Evolutionary conservation across 805 yeast genomes (phyloP).

Genomic region (Barnettozyma pratensis): DNA sequence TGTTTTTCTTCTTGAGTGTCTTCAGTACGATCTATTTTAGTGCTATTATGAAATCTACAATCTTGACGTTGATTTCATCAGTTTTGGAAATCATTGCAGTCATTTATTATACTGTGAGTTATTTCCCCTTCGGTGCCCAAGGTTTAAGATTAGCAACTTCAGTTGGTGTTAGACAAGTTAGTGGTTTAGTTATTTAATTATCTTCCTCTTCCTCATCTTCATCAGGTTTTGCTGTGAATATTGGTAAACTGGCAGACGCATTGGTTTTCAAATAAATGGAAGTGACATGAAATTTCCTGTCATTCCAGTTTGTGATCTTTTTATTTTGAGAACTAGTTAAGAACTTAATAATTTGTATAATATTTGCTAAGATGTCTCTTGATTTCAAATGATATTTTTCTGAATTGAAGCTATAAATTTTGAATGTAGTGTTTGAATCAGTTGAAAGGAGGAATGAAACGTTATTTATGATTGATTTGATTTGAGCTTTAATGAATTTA

Average conservation of each 20-base stretch:
- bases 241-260: slow-evolving; percentile 63
- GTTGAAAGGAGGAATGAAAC: slow-evolving; percentile 57
- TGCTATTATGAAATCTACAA: slow-evolving; percentile 57
- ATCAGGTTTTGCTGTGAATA: slow-evolving; percentile 23
- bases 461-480: slow-evolving; percentile 58
- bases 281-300: slow-evolving; percentile 41
- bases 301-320: slow-evolving; percentile 52
- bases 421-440: slow-evolving; percentile 57
- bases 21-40: slow-evolving; percentile 75
- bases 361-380: slow-evolving; percentile 42
- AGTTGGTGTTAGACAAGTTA: slow-evolving; percentile 47
- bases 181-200: slow-evolving; percentile 14
- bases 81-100: slow-evolving; percentile 79
- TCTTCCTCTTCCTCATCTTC: background rate
- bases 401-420: slow-evolving; percentile 41
- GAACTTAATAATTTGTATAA: slow-evolving; percentile 44
- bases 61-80: slow-evolving; percentile 73
- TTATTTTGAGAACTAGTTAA: slow-evolving; percentile 38
- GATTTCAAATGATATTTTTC: slow-evolving; percentile 9
- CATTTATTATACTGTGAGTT: slow-evolving; percentile 84
- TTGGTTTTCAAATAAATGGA: slow-evolving; percentile 59
- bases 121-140: slow-evolving; percentile 93
- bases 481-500: slow-evolving; percentile 56
- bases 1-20: slow-evolving; percentile 77
- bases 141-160: slow-evolving; percentile 55